phyloP scores from a whole-genome alignment of 805 yeast genomes.

The Blastobotrys muscicola region DNA sequence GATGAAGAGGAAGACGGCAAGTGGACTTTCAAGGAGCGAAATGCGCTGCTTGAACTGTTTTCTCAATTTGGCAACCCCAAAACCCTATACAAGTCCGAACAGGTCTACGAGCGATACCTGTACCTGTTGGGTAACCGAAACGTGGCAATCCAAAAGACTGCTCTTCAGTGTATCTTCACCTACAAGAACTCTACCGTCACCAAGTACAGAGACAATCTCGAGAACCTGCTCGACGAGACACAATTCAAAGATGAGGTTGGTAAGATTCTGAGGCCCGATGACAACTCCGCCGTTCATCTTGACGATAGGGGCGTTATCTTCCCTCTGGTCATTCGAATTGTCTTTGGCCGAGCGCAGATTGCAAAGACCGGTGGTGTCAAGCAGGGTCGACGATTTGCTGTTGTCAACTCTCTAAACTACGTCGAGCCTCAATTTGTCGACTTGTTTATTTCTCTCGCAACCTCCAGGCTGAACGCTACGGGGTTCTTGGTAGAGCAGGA shows the following conservation, averaged over 20 bases:
- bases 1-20: slow-evolving; percentile 21
- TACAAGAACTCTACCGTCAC: slow-evolving; percentile 49
- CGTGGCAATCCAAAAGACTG: slow-evolving; percentile 56
- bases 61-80: slow-evolving; percentile 56
- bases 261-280: slow-evolving; percentile 26
- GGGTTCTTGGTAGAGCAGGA: slow-evolving; percentile 24
- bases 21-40: slow-evolving; percentile 23
- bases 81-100: slow-evolving; percentile 41
- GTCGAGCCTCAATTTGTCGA: slow-evolving; percentile 36
- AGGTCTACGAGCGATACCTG: slow-evolving; percentile 45
- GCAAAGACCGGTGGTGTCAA: slow-evolving; percentile 59
- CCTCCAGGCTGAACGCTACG: slow-evolving; percentile 40
- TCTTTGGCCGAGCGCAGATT: slow-evolving; percentile 80
- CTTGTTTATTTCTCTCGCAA: slow-evolving; percentile 54
- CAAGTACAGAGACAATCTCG: slow-evolving; percentile 65
- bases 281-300: slow-evolving; percentile 30
- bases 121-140: slow-evolving; percentile 52
- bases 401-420: slow-evolving; percentile 27
- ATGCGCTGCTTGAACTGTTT: slow-evolving; percentile 47
- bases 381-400: slow-evolving; percentile 49
- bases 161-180: slow-evolving; percentile 59
- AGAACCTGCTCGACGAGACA: slow-evolving; percentile 70
- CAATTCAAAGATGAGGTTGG: slow-evolving; percentile 74
- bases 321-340: slow-evolving; percentile 65
- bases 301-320: slow-evolving; percentile 51